Base-by-base conservation (phyloP, 441 rosid species). In the Populus hybrid region DNA sequence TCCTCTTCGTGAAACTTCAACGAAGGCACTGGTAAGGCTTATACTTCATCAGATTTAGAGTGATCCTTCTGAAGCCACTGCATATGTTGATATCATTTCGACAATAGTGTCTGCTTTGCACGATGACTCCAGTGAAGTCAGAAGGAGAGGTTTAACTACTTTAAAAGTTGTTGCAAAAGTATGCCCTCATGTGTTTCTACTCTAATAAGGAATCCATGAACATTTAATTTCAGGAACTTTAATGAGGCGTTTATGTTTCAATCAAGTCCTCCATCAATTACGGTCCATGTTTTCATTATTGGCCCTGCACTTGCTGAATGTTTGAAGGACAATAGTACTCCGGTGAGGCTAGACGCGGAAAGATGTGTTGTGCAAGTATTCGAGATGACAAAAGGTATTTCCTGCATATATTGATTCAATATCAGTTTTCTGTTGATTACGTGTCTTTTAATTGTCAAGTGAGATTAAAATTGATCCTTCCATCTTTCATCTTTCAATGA, bases 51-150 rank as follows among this genome's bases (percentile, higher is more conserved):
- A 91, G 82, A 81, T 85, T 73, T 85, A 84, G 75, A 87, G 59
- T 32, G 92, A 91, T 82, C 91, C 91, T 69, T 85, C 88, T 46
- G 89, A 86, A 84, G 73, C 85, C 32, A 35, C 80, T 65, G 73
- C 81, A 66, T 84, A 85, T 35, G 81, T 76, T 5, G 97, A 95
- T 84, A 78, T 88, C 77, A 80, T 95, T 70, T 88, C 88, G 65
- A 80, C 91, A 2, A 68, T 92, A 38, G 94, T 91, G 73, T 88
- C 89, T 40, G 94, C 95, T 71, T 84, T 97, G 86, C 90, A 79
- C 42, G 99, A 97, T 84, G 99, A 97, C 81, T 97, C 99, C 26
- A 97, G 99, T 79, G 99, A 97, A 87, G 99, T 95, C 76, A 88
- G 99, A 80, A 91, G 98, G 84, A 91, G 94, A 84, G 96, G 91